Base-by-base conservation (phyloP, 768 basidiomycete species). In the Hortiboletus flavorubellus region DNA sequence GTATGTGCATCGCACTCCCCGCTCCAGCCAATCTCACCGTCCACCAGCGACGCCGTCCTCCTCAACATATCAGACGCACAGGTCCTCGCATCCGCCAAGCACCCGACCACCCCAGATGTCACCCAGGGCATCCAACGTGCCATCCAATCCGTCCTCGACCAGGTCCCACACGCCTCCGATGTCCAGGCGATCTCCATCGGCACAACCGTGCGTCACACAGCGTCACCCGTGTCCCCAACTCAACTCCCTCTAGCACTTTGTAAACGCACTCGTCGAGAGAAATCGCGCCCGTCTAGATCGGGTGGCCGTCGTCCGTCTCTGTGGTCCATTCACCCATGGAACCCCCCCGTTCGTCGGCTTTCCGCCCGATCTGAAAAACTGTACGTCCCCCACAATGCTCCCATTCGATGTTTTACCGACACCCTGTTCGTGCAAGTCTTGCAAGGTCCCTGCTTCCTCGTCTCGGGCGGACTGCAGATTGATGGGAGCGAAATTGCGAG, bases 271-370 rank as follows among this genome's bases (percentile, higher is more conserved):
- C 3, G 74, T 87, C 16, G 83, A 86, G 68, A 66, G 77, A 26
- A 79, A 86, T 64, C 68, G 77, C 6, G 57, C 75, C 3, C 74
- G 79, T n/a, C 68, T 87, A 14, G 75, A 77, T 43, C 78, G 78
- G 44, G 85, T 87, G 0, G 86, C 83, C 0, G 83, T 87, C 37
- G 75, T 87, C 46, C 79, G 86, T 52, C 74, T 87, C 8, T 83
- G 82, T 44, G 81, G 79, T 4, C 81, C 82, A 0, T 85, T 81
- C 66, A 81, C 81, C 3, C 72, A 67, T n/a, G 80, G 82, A 34
- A 76, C 76, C 16, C 85, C 84, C 11, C 79, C 85, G 0, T 84
- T 82, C 56, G 72, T 78, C 15, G 78, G 78, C 18, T 84, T 81
- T 59, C 83, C 76, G 1, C 63, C 47, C 26, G 71, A 70, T 18